phyloP scores from a whole-genome alignment of 352 stramenopile genomes.

The Nothophytophthora sp. region DNA sequence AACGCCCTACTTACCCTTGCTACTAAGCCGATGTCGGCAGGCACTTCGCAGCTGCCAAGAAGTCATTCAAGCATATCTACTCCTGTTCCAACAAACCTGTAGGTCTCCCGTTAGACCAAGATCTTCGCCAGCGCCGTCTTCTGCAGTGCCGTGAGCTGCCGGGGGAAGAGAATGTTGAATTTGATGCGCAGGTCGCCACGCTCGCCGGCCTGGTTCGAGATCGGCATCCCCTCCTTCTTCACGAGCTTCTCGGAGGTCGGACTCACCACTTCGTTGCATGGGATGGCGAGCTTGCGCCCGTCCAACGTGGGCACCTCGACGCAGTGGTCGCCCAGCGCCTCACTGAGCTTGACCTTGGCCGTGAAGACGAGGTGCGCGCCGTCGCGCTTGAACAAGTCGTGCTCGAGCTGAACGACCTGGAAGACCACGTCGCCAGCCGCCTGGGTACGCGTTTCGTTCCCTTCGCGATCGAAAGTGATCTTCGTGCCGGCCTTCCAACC shows the following conservation, averaged over 20 bases:
- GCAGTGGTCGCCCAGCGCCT: conserved; percentile 95
- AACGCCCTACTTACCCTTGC: too few relatives aligned
- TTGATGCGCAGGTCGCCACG: conserved; percentile 95
- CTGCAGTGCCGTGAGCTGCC: conserved; percentile 91
- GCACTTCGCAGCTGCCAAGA: too few relatives aligned
- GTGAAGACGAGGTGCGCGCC: conserved; percentile 93
- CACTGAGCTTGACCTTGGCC: conserved; percentile 94
- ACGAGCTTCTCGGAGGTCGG: conserved; percentile 91
- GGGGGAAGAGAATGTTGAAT: conserved; percentile 96
- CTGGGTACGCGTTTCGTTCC: conserved; percentile 90
- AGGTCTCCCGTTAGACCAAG: conserved; percentile 70
- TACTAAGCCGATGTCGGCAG: too few relatives aligned
- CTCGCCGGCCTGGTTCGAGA: conserved; percentile 48
- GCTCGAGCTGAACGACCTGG: conserved; percentile 82
- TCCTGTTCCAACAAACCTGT: too few relatives aligned
- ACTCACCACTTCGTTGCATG: conserved; percentile 93
- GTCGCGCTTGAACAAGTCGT: conserved; percentile 90
- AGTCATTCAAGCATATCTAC: too few relatives aligned
- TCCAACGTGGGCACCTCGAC: conserved; percentile 96
- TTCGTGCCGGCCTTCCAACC: conserved; percentile 95
- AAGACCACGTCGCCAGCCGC: conserved; percentile 96
- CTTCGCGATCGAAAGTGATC: conserved; percentile 95
- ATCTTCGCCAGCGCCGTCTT: conserved; percentile 89
- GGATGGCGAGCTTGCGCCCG: conserved; percentile 92
- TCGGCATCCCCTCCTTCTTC: conserved; percentile 95